Percentiles rank a stretch among this genome's conserved stretches.
Conservation (phyloP, 2,329 filamentous ascomycete species). For the Neopestalotiopsis sp. region DNA sequence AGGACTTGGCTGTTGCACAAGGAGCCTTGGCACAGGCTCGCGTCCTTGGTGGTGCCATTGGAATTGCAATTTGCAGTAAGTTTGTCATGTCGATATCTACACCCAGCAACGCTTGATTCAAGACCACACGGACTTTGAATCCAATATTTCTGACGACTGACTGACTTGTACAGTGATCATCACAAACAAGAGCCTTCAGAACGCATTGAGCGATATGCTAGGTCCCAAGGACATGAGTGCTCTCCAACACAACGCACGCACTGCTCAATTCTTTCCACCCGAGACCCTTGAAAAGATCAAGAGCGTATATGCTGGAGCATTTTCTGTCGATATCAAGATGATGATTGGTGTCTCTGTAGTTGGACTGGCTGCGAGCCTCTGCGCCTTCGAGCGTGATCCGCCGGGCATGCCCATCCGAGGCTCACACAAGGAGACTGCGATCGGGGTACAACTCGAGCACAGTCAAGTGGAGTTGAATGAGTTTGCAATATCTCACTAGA, state of each 20-base stretch:
- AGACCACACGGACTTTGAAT: background rate
- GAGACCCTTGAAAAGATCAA: constrained; percentile 41
- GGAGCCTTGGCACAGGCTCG: constrained; percentile 65
- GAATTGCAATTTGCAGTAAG: constrained; percentile 59
- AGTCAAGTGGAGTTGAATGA: constrained; percentile 37
- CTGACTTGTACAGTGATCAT: constrained; percentile 42
- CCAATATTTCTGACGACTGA: background rate
- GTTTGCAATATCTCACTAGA: no score
- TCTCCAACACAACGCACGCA: constrained; percentile 50
- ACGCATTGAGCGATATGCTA: constrained; percentile 41
- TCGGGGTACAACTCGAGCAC: constrained; percentile 25
- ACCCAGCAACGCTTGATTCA: background rate
- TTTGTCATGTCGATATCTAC: background rate
- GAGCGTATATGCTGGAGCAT: constrained; percentile 50
- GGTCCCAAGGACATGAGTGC: constrained; percentile 42
- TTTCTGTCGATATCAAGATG: constrained; percentile 50
- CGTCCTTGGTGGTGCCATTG: constrained; percentile 64
- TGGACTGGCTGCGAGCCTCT: constrained; percentile 49
- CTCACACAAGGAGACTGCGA: constrained; percentile 30
- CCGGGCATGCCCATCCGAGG: constrained; percentile 31
- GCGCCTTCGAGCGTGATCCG: constrained; percentile 50
- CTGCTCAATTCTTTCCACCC: constrained; percentile 39
- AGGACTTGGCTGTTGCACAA: constrained; percentile 61
- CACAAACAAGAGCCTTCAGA: constrained; percentile 52
- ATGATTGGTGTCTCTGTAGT: constrained; percentile 49